These are phyloP conservation scores for Aureobasidium sp. DNA, from an alignment of 2,329 filamentous ascomycete species.

Conservation along the genomic window DNA sequence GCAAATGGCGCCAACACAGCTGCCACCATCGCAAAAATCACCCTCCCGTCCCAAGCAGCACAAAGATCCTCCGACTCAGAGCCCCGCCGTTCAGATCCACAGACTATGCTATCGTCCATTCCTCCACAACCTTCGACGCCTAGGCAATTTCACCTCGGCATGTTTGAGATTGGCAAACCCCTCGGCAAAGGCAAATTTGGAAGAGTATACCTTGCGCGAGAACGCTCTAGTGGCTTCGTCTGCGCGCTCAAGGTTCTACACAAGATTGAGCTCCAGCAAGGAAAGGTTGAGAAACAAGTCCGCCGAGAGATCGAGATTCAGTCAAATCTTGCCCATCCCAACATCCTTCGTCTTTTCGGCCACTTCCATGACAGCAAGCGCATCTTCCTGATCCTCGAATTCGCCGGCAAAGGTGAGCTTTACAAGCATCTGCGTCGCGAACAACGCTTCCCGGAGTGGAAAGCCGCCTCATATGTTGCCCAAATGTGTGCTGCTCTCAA, in stretches of 20 bases:
- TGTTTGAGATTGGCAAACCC: conserved; percentile 84
- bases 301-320: conserved; percentile 22
- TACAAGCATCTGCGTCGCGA: conserved; percentile 21
- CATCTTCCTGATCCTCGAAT: conserved; percentile 21
- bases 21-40: conserved; percentile 55
- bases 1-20: conserved; percentile 25
- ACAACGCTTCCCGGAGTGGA: conserved; percentile 20
- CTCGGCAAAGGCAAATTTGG: conserved; percentile 82
- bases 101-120: conserved; percentile 6
- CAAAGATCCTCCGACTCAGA: conserved; percentile 39
- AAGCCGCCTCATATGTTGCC: conserved; percentile 20
- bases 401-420: conserved; percentile 20
- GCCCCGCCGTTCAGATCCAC: conserved; percentile 22
- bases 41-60: conserved; percentile 59
- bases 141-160: conserved; percentile 70
- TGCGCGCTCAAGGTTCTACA: conserved; percentile 78
- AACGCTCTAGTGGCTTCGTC: conserved; percentile 69
- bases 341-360: conserved; percentile 21
- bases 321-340: conserved; percentile 21
- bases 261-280: conserved; percentile 72
- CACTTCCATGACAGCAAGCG: conserved; percentile 23
- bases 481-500: conserved; percentile 20
- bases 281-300: conserved; percentile 64
- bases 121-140: conserved; percentile 26
- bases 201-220: conserved; percentile 72